These are phyloP conservation scores for Globisporangium megalacanthum DNA, from an alignment of 352 stramenopile genomes.

Conservation along the genomic window DNA sequence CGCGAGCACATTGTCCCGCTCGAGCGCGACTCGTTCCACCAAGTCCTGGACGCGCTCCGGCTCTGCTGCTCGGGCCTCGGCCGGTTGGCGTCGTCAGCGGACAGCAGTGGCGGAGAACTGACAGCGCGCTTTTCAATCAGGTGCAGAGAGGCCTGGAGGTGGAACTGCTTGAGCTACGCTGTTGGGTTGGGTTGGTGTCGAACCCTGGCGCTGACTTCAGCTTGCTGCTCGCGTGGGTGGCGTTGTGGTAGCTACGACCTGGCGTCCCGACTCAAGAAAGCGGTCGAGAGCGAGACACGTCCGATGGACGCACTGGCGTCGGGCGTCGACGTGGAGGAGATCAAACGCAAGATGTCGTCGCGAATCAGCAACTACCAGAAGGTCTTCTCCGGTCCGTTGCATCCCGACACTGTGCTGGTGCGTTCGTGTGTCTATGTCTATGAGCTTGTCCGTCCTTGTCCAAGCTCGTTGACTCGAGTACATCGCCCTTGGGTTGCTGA, in stretches of 20 bases:
- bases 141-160: constrained; percentile 14
- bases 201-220: constrained; percentile 3
- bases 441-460: neutral
- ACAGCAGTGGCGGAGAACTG: constrained; percentile 8
- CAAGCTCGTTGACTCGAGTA: neutral
- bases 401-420: constrained; percentile 39
- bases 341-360: constrained; percentile 44
- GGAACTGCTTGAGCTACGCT: neutral
- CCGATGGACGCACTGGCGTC: neutral
- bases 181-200: no score
- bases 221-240: constrained; percentile 4
- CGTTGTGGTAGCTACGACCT: constrained; percentile 20
- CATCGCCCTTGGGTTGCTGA: neutral
- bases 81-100: constrained; percentile 18
- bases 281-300: constrained; percentile 23
- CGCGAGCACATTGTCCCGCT: constrained; percentile 24
- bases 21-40: constrained; percentile 52
- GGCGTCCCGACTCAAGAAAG: constrained; percentile 35
- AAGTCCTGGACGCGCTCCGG: constrained; percentile 43
- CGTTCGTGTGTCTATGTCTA: neutral
- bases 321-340: constrained; percentile 14
- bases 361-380: constrained; percentile 29
- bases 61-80: constrained; percentile 21
- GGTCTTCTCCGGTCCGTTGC: constrained; percentile 29
- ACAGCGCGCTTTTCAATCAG: constrained; percentile 25